Evolutionary conservation across 2,329 filamentous ascomycete genomes (phyloP), one percentile per base, ranked within the genome.

Genomic region (Colletotrichum liriopes): DNA sequence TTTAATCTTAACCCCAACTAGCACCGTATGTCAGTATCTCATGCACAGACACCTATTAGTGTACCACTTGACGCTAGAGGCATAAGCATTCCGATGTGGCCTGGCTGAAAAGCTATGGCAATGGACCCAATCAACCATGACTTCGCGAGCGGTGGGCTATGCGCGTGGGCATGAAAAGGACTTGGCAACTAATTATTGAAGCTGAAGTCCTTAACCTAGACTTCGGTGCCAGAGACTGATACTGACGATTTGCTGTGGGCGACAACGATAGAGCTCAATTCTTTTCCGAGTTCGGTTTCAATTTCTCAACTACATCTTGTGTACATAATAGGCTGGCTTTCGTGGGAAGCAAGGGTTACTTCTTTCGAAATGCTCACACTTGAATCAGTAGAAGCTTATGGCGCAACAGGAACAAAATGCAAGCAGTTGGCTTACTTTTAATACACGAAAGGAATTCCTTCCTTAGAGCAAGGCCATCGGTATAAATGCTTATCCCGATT

Each of bases 1-100:
- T 63, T 26, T 52, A 3, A 23, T 29, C 23, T 16, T 5, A 47
- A 61, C 41, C 12, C 47, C n/a, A 23, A 16, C 26, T 55, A 55
- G 29, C 45, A 14, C n/a, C 8, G 11, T 14, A 23, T 45, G 14
- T 14, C 29, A 26, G 18, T 7, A 32, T 39, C 41, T 41, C n/a
- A 23, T 29, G 63, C 63, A 32, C 23, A 12, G n/a, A 49, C 23
- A 64, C 11, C 41, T 56, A n/a, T 49, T 47, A 67, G 16, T 32
- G 26, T 39, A 29, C 14, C 37, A 49, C 35, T 58, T 26, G 20
- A 29, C 35, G 18, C 23, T 35, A 41, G 23, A 20, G 9, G 35
- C 18, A 35, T 20, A n/a, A 5, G 2, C 18, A 8, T 56, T 35
- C 3, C 11, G 3, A 8, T 32, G 6, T 32, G 29, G 26, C 8